Evolutionary conservation across 192 early-diverging fungal species (phyloP), one percentile per base, ranked within the genome.

Genomic region (Oehlia diaphana): DNA sequence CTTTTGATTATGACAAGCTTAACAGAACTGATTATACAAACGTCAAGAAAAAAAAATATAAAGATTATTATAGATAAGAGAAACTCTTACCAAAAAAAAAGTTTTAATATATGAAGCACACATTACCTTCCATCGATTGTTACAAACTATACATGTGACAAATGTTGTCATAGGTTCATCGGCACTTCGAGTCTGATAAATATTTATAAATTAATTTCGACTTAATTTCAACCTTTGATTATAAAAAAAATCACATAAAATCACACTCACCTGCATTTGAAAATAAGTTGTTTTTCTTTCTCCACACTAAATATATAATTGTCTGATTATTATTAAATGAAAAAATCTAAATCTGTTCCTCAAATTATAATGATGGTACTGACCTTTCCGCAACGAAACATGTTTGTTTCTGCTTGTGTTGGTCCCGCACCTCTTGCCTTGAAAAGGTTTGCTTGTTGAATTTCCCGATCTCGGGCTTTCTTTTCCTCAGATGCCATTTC

Each of bases 111-210:
- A 58, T 58, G 21, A 31, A 66, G 12, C 28, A 65, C 26, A 66
- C 14, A 68, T 42, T 71, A 79, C 77, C 88, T 96, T 98, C 96
- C 96, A 98, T 28, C 88, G 87, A 80, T 97, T 94, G 39, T 89
- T 87, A 84, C 97, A 99, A 31, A 86, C 87, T 47, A 89, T 84
- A 81, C 97, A 99, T 0, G 95, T 96, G 53, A 99, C 97, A 88
- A 98, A 98, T 0, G 96, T 97, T 4, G 96, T 97, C 97, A 99
- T 99, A 26, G 97, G 97, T 87, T 99, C 98, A 89, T 99, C 98
- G 14, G 98, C 98, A 72, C 92, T 93, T 58, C 98, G 89, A 19
- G 97, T 99, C 88, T 87, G 75, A 35, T 64, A 14, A 42, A 58
- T 66, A 16, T 44, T 21, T 68, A 39, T 16, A 16, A 31, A 10